Conservation (phyloP, 371 early-diverging fungal species). For the Mortierella sp. region DNA sequence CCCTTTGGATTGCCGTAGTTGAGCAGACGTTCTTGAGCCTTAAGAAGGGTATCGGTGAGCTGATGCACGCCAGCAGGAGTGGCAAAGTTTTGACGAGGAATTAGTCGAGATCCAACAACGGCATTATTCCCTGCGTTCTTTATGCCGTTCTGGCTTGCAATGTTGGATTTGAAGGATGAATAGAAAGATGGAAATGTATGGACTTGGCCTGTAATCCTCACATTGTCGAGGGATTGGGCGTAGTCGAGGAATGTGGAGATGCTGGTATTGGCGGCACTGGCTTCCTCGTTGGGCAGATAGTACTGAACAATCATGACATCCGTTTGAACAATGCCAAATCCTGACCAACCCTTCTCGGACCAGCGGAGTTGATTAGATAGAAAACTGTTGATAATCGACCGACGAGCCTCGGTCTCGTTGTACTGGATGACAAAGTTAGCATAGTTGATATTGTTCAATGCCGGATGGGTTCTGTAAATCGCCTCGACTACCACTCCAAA, state of each 20-base stretch:
- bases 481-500: conserved; percentile 57
- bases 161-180: conserved; percentile 4
- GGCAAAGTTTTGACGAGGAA: conserved; percentile 22
- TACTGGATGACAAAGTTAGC: not conserved
- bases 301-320: conserved; percentile 9
- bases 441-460: conserved; percentile 19
- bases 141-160: not conserved
- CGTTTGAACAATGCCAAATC: conserved; percentile 4
- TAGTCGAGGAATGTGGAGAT: conserved; percentile 16
- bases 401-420: not conserved
- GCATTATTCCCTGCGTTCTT: conserved; percentile 11
- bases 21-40: conserved; percentile 2
- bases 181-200: conserved; percentile 8
- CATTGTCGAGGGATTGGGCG: conserved; percentile 4
- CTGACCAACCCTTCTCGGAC: conserved; percentile 35
- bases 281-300: conserved; percentile 11
- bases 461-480: conserved; percentile 39
- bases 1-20: not conserved
- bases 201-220: conserved; percentile 4
- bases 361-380: conserved; percentile 12
- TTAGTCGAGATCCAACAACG: conserved; percentile 32
- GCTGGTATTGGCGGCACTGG: not conserved
- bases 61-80: not conserved
- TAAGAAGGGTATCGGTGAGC: conserved; percentile 3
- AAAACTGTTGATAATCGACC: conserved; percentile 10